Evolutionary conservation across 108 stramenopile genomes (phyloP).

Genomic region (Cylindrotheca fusiformis): DNA sequence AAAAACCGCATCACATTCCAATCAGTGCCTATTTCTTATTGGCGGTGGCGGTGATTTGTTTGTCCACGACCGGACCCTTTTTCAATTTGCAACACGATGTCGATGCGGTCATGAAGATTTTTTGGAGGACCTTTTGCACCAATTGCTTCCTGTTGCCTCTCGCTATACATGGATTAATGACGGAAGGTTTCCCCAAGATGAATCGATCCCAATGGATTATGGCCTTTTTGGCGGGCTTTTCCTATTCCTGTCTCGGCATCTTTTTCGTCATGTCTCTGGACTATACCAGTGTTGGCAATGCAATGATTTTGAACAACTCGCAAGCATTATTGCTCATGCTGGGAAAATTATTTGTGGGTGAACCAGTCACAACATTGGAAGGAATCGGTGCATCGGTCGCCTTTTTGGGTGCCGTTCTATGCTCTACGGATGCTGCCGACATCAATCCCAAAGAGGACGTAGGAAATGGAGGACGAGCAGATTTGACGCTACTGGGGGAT

Average conservation of each 20-base stretch:
- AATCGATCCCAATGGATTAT: constrained; percentile 34
- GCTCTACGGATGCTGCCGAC: constrained; percentile 37
- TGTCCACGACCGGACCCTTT: constrained; percentile 53
- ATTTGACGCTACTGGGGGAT: constrained; percentile 42
- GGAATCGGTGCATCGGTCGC: constrained; percentile 48
- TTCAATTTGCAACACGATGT: constrained; percentile 51
- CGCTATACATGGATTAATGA: constrained; percentile 17
- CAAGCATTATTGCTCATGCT: constrained; percentile 45
- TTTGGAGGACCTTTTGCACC: constrained; percentile 54
- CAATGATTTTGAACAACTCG: constrained; percentile 40
- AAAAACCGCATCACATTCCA: constrained; percentile 18
- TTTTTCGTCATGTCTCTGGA: constrained; percentile 46
- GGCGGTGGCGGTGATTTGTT: constrained; percentile 41
- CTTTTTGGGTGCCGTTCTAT: constrained; percentile 54
- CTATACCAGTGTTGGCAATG: constrained; percentile 61
- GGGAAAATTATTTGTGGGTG: constrained; percentile 44
- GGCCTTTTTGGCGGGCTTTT: constrained; percentile 36
- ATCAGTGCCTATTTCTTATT: constrained; percentile 48
- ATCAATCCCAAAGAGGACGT: not conserved
- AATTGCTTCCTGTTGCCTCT: constrained; percentile 24
- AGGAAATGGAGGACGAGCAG: not conserved
- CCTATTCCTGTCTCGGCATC: constrained; percentile 41
- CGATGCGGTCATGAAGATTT: constrained; percentile 44
- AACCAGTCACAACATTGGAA: constrained; percentile 39
- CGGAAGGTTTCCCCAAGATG: constrained; percentile 39